Conservation (phyloP, 2,329 filamentous ascomycete genomes). For the Talaromyces sp. region DNA sequence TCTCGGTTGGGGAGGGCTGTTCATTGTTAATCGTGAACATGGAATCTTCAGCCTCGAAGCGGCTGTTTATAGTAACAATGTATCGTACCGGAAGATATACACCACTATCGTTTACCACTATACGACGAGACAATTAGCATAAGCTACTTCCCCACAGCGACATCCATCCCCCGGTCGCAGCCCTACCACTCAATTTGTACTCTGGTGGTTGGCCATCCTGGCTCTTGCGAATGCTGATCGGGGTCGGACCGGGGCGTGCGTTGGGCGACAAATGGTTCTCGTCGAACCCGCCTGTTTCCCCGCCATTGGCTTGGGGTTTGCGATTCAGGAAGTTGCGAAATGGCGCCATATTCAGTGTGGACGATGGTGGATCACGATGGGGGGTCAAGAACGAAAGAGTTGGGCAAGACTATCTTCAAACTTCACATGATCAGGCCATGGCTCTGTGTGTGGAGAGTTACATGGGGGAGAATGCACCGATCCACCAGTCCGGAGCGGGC, state of each 20-base stretch:
- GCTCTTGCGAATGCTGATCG: conserved; percentile 63
- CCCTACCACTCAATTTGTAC: conserved; percentile 78
- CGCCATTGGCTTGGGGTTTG: conserved; percentile 53
- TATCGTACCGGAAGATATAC: conserved; percentile 83
- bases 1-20: conserved; percentile 85
- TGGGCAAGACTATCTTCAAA: background rate
- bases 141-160: too few species aligned
- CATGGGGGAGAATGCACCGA: conserved; percentile 1
- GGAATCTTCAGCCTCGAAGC: background rate
- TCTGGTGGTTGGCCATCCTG: conserved; percentile 70
- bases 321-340: conserved; percentile 74
- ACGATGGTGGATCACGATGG: background rate
- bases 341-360: conserved; percentile 57
- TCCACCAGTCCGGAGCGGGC: background rate
- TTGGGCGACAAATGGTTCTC: conserved; percentile 57
- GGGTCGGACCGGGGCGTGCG: conserved; percentile 40
- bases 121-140: conserved; percentile 19
- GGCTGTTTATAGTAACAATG: conserved; percentile 3
- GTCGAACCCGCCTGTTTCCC: conserved; percentile 48
- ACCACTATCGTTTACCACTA: conserved; percentile 94
- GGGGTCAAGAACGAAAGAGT: background rate
- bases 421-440: conserved; percentile 7
- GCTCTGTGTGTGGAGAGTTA: conserved; percentile 3
- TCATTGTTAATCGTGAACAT: background rate
- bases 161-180: too few species aligned